Base-by-base conservation (phyloP, 306 rosid species). In the Prunus davidiana region DNA sequence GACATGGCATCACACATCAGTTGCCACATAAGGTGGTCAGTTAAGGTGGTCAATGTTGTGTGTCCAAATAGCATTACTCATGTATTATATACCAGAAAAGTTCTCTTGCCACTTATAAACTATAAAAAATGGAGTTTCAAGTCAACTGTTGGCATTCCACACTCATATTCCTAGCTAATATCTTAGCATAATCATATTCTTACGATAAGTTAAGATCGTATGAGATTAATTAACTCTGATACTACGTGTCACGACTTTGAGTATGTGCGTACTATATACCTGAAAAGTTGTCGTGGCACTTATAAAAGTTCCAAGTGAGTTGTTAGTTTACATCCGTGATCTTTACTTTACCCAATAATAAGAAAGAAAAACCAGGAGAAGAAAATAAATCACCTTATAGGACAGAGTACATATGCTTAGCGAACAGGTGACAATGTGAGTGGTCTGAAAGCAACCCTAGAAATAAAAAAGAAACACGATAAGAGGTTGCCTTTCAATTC, bases 351-450 rank as follows among this genome's bases (percentile, higher is more conserved):
- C 79, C 49, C 55, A 58, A 66, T 11, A 58, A 25, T 22, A 58
- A 24, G 16, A 51, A 67, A 63, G 6, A 7, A 28, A 77, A 16
- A 2, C 10, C 10, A 20, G 32, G 19, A 72, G 28, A 50, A 32
- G 12, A 24, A 16, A 38, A 22, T 32, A 72, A 84, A 58, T 70
- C 22, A 79, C 82, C 82, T 85, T 76, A 83, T 30, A 83, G 61
- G 84, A 81, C 88, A 82, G 64, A 72, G 66, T 41, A 47, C 79
- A 45, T 7, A 51, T 72, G 79, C 41, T 72, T 55, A 67, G 22
- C 27, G 22, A 55, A 49, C 50, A 69, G 66, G 79, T 69, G 72
- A 74, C 78, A 69, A 52, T 10, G 71, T 56, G 76, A 78, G 32
- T 79, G 72, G 75, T 20, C 50, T 38, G 77, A 77, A 46, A 66